phyloP scores from a whole-genome alignment of 352 stramenopile genomes.

The Globisporangium alternatum region DNA sequence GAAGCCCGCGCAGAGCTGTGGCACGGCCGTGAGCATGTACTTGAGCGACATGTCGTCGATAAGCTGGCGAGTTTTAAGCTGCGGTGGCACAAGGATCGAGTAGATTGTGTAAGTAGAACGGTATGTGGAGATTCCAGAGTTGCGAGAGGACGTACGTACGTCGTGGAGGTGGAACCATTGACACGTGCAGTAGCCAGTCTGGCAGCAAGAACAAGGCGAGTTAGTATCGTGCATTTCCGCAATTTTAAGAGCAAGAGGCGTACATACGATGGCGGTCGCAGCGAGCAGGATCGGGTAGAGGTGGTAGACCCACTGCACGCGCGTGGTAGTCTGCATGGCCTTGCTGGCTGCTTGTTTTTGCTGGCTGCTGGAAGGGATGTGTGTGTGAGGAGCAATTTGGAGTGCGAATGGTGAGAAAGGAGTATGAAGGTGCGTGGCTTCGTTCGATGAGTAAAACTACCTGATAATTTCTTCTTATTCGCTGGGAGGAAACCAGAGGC shows the following conservation, averaged over 20 bases:
- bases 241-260: not conserved
- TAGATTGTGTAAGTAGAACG: not conserved
- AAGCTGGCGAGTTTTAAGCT: slow-evolving; percentile 37
- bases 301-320: not conserved
- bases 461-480: too few species aligned
- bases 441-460: too few species aligned
- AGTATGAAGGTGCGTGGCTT: too few species aligned
- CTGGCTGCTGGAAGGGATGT: too few species aligned
- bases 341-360: not conserved
- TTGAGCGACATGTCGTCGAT: slow-evolving; percentile 51
- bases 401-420: not conserved
- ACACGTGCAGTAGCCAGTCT: slow-evolving; percentile 40
- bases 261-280: slow-evolving; percentile 24
- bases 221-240: not conserved
- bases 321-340: not conserved
- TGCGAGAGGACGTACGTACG: slow-evolving; percentile 17
- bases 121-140: not conserved
- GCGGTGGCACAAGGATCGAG: not conserved
- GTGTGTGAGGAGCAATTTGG: not conserved
- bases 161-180: slow-evolving; percentile 58
- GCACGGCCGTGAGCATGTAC: slow-evolving; percentile 45
- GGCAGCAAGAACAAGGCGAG: not conserved
- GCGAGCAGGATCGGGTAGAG: slow-evolving; percentile 38
- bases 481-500: too few species aligned
- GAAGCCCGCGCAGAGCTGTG: slow-evolving; percentile 38